Evolutionary conservation across 176 grass and related monocot species (phyloP).

Genomic region (Oryza brachyantha): DNA sequence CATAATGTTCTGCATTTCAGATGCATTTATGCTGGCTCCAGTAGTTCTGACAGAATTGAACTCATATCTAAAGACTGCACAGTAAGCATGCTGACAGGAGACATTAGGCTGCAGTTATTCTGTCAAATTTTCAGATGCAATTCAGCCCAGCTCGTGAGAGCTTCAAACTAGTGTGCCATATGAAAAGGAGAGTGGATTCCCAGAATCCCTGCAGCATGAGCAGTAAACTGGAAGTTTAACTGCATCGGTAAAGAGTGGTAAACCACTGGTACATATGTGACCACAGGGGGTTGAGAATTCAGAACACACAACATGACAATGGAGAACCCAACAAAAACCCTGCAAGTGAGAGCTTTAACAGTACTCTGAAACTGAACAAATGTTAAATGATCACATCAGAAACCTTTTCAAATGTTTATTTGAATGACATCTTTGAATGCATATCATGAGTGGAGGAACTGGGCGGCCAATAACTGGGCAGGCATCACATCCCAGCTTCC

Average conservation of each 20-base stretch:
- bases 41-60: constrained; percentile 1
- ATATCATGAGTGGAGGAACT: constrained; percentile 33
- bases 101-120: neutral
- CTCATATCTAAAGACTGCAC: constrained; percentile 8
- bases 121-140: neutral
- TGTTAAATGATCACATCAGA: constrained; percentile 22
- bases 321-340: constrained; percentile 1
- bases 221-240: neutral
- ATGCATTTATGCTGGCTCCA: constrained; percentile 13
- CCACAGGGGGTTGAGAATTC: neutral
- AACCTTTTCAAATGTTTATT: constrained; percentile 43
- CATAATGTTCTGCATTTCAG: neutral
- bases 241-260: constrained; percentile 6
- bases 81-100: neutral
- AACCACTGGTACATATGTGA: neutral
- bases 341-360: neutral
- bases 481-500: constrained; percentile 35
- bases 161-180: neutral
- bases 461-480: constrained; percentile 35
- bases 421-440: constrained; percentile 45
- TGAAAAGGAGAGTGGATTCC: neutral
- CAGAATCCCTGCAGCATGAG: neutral
- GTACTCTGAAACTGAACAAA: constrained; percentile 33
- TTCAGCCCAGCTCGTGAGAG: neutral
- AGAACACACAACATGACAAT: constrained; percentile 1